These are phyloP conservation scores for Xylariaceae sp. DNA, from an alignment of 2,329 filamentous ascomycete species.

Conservation along the genomic window DNA sequence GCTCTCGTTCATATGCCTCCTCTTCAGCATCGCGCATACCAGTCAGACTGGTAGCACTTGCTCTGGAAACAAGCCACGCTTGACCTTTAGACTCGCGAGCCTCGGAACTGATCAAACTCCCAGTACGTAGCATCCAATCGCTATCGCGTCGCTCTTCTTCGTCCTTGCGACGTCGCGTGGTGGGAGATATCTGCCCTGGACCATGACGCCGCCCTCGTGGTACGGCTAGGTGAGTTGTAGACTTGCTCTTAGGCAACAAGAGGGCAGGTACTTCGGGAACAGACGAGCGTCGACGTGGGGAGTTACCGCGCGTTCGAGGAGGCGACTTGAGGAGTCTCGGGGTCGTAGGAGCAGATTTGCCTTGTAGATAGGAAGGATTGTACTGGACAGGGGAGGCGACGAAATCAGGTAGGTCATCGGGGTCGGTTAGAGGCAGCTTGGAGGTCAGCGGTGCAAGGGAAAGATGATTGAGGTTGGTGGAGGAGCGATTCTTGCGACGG, in stretches of 20 bases:
- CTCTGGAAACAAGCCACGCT: slow-evolving; percentile 62
- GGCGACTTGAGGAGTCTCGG: slow-evolving; percentile 58
- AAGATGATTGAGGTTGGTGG: slow-evolving; percentile 55
- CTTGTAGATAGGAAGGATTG: slow-evolving; percentile 54
- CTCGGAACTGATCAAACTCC: slow-evolving; percentile 57
- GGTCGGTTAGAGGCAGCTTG: slow-evolving; percentile 54
- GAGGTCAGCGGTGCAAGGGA: slow-evolving; percentile 61
- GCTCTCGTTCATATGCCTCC: slow-evolving; percentile 47
- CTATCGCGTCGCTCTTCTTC: slow-evolving; percentile 43
- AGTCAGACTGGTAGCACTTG: slow-evolving; percentile 59
- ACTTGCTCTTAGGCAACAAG: slow-evolving; percentile 57
- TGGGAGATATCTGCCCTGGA: slow-evolving; percentile 18
- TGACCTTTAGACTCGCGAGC: slow-evolving; percentile 65
- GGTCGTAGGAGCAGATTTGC: slow-evolving; percentile 60
- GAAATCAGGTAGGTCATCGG: slow-evolving; percentile 40
- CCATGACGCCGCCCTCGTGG: slow-evolving; percentile 19
- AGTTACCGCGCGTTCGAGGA: slow-evolving; percentile 43
- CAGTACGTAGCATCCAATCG: slow-evolving; percentile 63
- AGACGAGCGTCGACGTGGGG: slow-evolving; percentile 38
- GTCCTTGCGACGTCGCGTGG: slow-evolving; percentile 27
- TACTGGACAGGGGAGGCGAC: slow-evolving; percentile 28
- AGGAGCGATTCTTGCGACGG: slow-evolving; percentile 55
- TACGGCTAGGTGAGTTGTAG: slow-evolving; percentile 49
- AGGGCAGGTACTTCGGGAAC: slow-evolving; percentile 25
- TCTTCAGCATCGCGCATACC: slow-evolving; percentile 49